Percentiles rank a stretch among this genome's conserved stretches.
These are phyloP conservation scores for Primulina tabacum DNA, from an alignment of 257 asterid genomes.

Conservation along the genomic window DNA sequence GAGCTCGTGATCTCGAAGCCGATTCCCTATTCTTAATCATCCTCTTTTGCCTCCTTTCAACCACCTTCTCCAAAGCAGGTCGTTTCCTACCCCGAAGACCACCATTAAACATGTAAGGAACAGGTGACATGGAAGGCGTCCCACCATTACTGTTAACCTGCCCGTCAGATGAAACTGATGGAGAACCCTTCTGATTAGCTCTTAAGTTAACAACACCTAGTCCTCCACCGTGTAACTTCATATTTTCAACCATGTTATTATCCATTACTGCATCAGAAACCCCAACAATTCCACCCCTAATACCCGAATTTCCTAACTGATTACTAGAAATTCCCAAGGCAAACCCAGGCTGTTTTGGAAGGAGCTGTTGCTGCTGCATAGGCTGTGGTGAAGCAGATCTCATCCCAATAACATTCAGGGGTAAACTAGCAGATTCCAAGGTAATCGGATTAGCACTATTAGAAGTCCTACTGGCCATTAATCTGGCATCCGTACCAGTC, in stretches of 20 bases:
- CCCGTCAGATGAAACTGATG: slow-evolving; percentile 74
- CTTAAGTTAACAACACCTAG: slow-evolving; percentile 60
- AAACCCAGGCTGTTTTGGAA: slow-evolving; percentile 63
- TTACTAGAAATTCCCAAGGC: slow-evolving; percentile 47
- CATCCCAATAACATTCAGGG: slow-evolving; percentile 52
- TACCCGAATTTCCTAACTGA: slow-evolving; percentile 46
- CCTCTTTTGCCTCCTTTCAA: slow-evolving; percentile 94
- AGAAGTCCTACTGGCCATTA: slow-evolving; percentile 26
- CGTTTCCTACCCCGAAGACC: slow-evolving; percentile 65
- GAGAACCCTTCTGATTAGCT: slow-evolving; percentile 50
- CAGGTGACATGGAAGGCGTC: slow-evolving; percentile 64
- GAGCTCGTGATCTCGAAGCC: slow-evolving; percentile 94
- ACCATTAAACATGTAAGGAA: slow-evolving; percentile 66
- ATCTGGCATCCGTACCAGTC: slow-evolving; percentile 18
- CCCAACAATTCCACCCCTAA: slow-evolving; percentile 52
- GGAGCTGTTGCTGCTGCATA: slow-evolving; percentile 33
- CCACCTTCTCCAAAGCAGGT: slow-evolving; percentile 77
- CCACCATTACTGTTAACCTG: slow-evolving; percentile 68
- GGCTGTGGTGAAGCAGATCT: slow-evolving; percentile 40
- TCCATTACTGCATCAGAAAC: slow-evolving; percentile 43
- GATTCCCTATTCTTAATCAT: slow-evolving; percentile 95
- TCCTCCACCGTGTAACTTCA: slow-evolving; percentile 43
- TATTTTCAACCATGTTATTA: slow-evolving; percentile 42
- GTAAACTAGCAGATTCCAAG: slow-evolving; percentile 42
- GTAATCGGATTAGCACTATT: slow-evolving; percentile 41